A percentile compares a stretch with the other conserved stretches of the same genome.
phyloP scores from a whole-genome alignment of 805 yeast genomes.

The Spathaspora hagerdaliae region DNA sequence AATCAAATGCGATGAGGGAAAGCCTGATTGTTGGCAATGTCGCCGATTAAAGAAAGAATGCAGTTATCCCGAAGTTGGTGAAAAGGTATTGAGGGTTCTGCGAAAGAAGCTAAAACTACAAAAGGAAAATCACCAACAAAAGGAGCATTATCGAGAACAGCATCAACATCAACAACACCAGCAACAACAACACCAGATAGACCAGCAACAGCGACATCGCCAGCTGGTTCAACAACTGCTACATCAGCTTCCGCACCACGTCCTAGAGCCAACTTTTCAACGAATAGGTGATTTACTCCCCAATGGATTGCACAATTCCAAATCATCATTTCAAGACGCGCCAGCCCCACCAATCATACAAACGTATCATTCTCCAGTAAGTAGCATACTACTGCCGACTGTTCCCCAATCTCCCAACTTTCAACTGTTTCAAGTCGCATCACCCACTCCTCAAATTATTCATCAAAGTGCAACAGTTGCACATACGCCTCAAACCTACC shows the following conservation, averaged over 20 bases:
- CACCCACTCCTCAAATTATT: too few species aligned
- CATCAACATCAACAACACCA: background rate
- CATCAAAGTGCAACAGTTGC: too few species aligned
- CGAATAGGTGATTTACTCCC: background rate
- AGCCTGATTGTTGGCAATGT: slow-evolving; percentile 37
- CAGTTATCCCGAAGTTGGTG: slow-evolving; percentile 34
- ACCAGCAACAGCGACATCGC: background rate
- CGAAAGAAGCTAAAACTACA: slow-evolving; percentile 9
- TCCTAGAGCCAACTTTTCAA: background rate
- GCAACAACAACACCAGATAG: slow-evolving; percentile 1
- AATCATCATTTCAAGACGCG: background rate
- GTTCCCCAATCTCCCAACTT: background rate
- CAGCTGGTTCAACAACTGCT: background rate
- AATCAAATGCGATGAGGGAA: slow-evolving; percentile 41
- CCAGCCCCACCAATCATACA: background rate
- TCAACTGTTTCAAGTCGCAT: background rate
- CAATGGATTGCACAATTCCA: background rate
- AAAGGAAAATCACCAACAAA: background rate
- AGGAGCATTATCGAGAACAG: background rate
- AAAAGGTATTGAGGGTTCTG: slow-evolving; percentile 28
- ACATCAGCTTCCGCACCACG: background rate
- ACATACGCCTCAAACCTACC: too few species aligned
- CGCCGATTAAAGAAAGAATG: slow-evolving; percentile 30
- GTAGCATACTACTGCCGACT: background rate
- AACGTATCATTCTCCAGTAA: background rate